Evolutionary conservation across 495 filamentous ascomycete species (phyloP).

Genomic region (Annulohypoxylon nitens): DNA sequence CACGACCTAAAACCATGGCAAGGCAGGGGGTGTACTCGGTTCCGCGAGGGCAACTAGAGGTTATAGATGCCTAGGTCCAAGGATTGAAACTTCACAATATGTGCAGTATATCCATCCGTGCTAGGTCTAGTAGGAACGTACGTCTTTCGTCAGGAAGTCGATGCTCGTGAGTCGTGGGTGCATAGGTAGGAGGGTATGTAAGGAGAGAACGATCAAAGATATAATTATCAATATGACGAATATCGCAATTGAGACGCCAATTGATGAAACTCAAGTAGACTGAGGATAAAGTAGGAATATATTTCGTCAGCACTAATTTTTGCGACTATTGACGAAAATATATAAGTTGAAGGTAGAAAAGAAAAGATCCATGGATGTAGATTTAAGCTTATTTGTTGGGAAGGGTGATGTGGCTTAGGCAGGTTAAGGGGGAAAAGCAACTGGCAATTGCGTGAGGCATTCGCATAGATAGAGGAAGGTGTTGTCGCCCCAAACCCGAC

Average conservation of each 20-base stretch:
- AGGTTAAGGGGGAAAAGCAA: conserved; percentile 7
- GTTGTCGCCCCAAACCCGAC: conserved; percentile 26
- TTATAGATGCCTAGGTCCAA: conserved; percentile 5
- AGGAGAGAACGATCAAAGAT: neutral
- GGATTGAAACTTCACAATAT: conserved; percentile 11
- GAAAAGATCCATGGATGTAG: too few relatives aligned
- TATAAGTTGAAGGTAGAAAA: neutral
- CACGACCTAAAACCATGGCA: conserved; percentile 42
- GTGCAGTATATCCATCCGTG: conserved; percentile 26
- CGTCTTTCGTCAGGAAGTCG: neutral
- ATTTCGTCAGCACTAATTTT: neutral
- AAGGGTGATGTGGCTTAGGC: conserved; percentile 19
- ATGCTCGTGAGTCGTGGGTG: neutral
- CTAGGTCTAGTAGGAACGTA: neutral
- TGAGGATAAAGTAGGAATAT: neutral
- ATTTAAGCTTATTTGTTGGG: conserved; percentile 30
- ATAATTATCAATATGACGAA: neutral
- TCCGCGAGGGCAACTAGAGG: neutral
- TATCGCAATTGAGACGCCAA: neutral
- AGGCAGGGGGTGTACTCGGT: neutral
- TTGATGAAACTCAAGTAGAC: conserved; percentile 6
- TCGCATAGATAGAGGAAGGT: conserved; percentile 1
- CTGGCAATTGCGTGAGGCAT: neutral
- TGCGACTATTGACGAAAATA: neutral
- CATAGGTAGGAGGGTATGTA: neutral